Evolutionary conservation across 495 filamentous ascomycete species (phyloP).

Genomic region (Xylaria telfairii): DNA sequence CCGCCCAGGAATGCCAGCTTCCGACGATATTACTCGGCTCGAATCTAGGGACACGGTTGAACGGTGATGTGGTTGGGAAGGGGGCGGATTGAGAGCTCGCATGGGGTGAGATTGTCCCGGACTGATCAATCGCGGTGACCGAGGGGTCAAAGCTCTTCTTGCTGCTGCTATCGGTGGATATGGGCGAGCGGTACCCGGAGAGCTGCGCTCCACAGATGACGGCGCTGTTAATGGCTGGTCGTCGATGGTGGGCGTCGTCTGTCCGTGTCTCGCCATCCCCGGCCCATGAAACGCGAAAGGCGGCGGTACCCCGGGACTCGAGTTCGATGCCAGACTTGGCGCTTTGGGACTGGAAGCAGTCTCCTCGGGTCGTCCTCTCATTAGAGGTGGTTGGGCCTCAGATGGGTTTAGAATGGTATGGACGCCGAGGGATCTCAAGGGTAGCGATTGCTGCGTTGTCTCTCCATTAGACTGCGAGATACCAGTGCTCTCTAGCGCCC

Average conservation of each 20-base stretch:
- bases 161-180: slow-evolving; percentile 43
- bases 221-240: slow-evolving; percentile 39
- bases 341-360: slow-evolving; percentile 31
- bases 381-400: slow-evolving; percentile 30
- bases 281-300: slow-evolving; percentile 39
- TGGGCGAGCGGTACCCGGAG: slow-evolving; percentile 48
- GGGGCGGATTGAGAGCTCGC: slow-evolving; percentile 54
- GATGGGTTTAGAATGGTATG: slow-evolving; percentile 60
- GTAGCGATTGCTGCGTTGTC: slow-evolving; percentile 42
- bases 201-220: slow-evolving; percentile 43
- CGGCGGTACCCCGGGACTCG: slow-evolving; percentile 39
- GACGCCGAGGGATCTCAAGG: slow-evolving; percentile 52
- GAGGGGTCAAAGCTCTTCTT: slow-evolving; percentile 67
- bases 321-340: slow-evolving; percentile 36
- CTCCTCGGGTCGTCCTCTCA: slow-evolving; percentile 14
- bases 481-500: slow-evolving; percentile 31
- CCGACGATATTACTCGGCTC: slow-evolving; percentile 29
- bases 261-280: slow-evolving; percentile 37
- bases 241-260: slow-evolving; percentile 37
- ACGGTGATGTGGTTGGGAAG: slow-evolving; percentile 52
- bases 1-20: slow-evolving; percentile 29
- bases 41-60: slow-evolving; percentile 43
- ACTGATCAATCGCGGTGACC: slow-evolving; percentile 62
- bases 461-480: slow-evolving; percentile 39
- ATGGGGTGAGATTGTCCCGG: slow-evolving; percentile 52